phyloP scores from a whole-genome alignment of 1,284 basidiomycete species.

The Microbotryum violaceum region DNA sequence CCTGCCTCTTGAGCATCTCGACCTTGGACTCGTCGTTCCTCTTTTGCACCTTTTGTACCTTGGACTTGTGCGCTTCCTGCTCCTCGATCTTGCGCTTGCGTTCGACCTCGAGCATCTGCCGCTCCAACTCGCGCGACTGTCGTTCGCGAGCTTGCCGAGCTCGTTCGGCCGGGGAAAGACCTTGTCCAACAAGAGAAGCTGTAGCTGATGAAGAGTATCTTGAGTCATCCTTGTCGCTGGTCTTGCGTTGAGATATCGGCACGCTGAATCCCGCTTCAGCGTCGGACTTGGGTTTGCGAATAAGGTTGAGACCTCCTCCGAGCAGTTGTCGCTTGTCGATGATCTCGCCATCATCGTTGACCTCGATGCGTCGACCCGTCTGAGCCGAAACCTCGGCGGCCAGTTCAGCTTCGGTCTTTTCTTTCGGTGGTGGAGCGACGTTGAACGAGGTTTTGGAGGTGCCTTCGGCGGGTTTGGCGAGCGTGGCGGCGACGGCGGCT shows the following conservation, averaged over 20 bases:
- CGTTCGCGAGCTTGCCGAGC: conserved; percentile 25
- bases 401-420: conserved; percentile 56
- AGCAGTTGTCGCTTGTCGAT: conserved; percentile 92
- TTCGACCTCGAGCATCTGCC: conserved; percentile 33
- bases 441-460: conserved; percentile 13
- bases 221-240: neutral
- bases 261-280: conserved; percentile 48
- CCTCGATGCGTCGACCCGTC: conserved; percentile 78
- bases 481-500: conserved; percentile 67
- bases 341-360: conserved; percentile 96
- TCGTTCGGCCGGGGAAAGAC: conserved; percentile 27
- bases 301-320: conserved; percentile 81
- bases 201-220: conserved; percentile 2
- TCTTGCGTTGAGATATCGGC: conserved; percentile 45
- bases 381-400: conserved; percentile 55
- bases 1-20: conserved; percentile 33
- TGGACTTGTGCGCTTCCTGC: conserved; percentile 28
- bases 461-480: conserved; percentile 22
- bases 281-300: conserved; percentile 28
- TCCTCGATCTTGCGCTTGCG: conserved; percentile 33
- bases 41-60: conserved; percentile 27
- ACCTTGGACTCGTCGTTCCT: conserved; percentile 34
- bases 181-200: conserved; percentile 12
- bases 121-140: conserved; percentile 32
- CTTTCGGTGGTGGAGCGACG: conserved; percentile 18